Base-by-base conservation (phyloP, 345 rosid genomes). In the Gossypium longicalyx region DNA sequence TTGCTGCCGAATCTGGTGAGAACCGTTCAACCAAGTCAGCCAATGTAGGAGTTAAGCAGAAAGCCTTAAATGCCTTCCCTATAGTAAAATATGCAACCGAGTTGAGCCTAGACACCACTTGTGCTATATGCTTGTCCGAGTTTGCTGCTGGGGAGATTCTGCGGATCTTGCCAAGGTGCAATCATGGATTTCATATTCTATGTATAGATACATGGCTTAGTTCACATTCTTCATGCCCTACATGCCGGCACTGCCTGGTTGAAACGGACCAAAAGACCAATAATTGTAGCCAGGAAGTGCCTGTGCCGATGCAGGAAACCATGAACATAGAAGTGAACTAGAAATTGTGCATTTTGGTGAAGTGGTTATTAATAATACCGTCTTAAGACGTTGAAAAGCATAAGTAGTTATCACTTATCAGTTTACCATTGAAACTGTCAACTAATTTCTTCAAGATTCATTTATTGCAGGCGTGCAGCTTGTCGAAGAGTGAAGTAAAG, bases 221-320 rank as follows among this genome's bases (percentile, higher is more conserved):
- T 71, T 85, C 87, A 8, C 86, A 89, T 77, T 79, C 88, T 38
- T 87, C 93, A 11, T 89, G 96, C 77, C 96, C 91, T 0, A 89
- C 82, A 8, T 90, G 96, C 51, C 80, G 96, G 77, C 80, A 84
- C 34, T 80, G 81, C 74, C 78, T 82, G 19, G 74, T 73, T 38
- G 77, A 84, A 58, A 80, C 80, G 7, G 66, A 77, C 53, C 69
- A 77, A 17, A 86, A 84, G 74, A 75, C 83, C n/a, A 67, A 65
- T 56, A 77, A 78, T 43, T 59, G 77, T 58, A 70, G 66, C 67
- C 77, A 7, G 66, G 61, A 51, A 15, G 59, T 52, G 51, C 12
- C 72, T 15, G 9, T 45, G 1, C 54, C 77, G 8, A 15, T 25
- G 27, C 71, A 65, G 19, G 71, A 54, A 74, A 51, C 34, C 70